phyloP scores from a whole-genome alignment of 345 rosid species.

The Boechera stricta region DNA sequence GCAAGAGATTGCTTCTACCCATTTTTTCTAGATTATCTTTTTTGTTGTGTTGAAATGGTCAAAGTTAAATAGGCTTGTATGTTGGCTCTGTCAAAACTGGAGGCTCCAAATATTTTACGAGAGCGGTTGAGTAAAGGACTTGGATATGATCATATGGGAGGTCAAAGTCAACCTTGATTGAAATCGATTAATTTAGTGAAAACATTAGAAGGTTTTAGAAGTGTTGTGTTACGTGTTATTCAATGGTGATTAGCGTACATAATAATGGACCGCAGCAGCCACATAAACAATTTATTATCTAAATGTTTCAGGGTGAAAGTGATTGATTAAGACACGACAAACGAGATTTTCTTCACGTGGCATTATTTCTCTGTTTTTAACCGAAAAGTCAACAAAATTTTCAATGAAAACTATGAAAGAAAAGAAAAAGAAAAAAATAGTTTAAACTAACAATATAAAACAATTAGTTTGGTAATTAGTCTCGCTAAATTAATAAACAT shows the following conservation, averaged over 20 bases:
- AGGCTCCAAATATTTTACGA: neutral
- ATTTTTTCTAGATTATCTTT: neutral
- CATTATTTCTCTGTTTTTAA: neutral
- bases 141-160: too few relatives aligned
- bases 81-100: slow-evolving; percentile 6
- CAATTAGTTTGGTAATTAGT: too few relatives aligned
- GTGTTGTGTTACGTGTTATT: slow-evolving; percentile 2
- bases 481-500: too few relatives aligned
- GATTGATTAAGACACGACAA: neutral
- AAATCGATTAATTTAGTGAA: neutral
- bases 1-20: neutral
- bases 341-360: neutral
- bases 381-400: neutral
- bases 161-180: neutral
- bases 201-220: neutral
- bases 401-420: neutral
- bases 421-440: too few relatives aligned
- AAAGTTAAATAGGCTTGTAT: slow-evolving; percentile 4
- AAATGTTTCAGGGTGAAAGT: slow-evolving; percentile 2
- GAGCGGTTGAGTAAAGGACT: neutral
- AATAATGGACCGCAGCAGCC: neutral
- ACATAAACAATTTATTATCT: neutral
- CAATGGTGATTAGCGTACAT: neutral
- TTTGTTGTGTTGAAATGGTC: neutral
- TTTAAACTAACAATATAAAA: too few relatives aligned